These are phyloP conservation scores for Diospyros lotus DNA, from an alignment of 148 eudicot genomes.

Conservation along the genomic window DNA sequence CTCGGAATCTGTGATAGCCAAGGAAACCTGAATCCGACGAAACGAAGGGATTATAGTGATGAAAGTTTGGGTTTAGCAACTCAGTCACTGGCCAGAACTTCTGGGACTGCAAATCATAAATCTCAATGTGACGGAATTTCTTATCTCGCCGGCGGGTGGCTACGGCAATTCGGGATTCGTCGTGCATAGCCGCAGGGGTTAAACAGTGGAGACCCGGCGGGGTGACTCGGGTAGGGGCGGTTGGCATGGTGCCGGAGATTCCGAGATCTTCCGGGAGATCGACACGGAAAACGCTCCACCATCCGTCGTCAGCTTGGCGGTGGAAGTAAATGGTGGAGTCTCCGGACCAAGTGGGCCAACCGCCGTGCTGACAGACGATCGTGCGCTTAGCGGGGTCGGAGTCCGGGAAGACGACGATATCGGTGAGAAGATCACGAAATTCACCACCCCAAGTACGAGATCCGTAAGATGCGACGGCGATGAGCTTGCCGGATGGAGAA, in stretches of 20 bases:
- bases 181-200: conserved; percentile 64
- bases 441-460: conserved; percentile 61
- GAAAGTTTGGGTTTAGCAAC: conserved; percentile 42
- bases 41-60: conserved; percentile 74
- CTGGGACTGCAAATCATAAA: conserved; percentile 36
- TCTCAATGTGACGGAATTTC: conserved; percentile 52
- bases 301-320: conserved; percentile 67
- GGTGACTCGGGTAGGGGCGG: conserved; percentile 48
- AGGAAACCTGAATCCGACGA: conserved; percentile 40
- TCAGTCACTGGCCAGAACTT: conserved; percentile 41
- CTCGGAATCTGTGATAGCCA: conserved; percentile 69
- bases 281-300: conserved; percentile 79
- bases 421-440: conserved; percentile 53
- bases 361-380: conserved; percentile 52
- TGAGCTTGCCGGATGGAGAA: conserved; percentile 43
- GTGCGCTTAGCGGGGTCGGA: conserved; percentile 40
- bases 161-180: conserved; percentile 32
- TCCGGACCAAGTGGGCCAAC: conserved; percentile 80
- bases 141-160: conserved; percentile 50
- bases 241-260: not conserved
- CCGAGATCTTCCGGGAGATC: conserved; percentile 25
- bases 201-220: conserved; percentile 75
- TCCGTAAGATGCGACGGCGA: conserved; percentile 73
- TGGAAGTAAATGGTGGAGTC: conserved; percentile 67
- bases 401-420: conserved; percentile 49